Conservation (phyloP, 495 filamentous ascomycete genomes). For the Physcia stellaris region DNA sequence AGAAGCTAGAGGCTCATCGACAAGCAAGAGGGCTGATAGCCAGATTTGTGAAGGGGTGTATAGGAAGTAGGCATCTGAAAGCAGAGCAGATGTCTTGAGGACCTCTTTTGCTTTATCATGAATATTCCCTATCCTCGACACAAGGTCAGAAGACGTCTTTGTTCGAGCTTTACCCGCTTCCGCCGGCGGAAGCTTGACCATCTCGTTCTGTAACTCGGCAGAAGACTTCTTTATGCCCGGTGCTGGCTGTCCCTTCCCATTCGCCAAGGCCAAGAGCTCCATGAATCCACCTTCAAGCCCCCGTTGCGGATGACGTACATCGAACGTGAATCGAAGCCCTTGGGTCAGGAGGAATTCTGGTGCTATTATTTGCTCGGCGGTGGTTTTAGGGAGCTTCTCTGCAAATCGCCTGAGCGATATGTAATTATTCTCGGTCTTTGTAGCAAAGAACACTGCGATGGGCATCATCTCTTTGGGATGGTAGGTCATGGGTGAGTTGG, state of each 20-base stretch:
- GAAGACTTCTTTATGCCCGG: conserved; percentile 25
- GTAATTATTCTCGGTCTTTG: conserved; percentile 79
- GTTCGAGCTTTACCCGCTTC: conserved; percentile 2
- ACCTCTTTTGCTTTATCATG: conserved; percentile 57
- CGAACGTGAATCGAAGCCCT: conserved; percentile 84
- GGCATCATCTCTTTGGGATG: conserved; percentile 75
- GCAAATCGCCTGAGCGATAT: conserved; percentile 54
- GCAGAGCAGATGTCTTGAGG: conserved; percentile 63
- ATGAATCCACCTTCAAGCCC: conserved; percentile 74
- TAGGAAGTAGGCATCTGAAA: conserved; percentile 91
- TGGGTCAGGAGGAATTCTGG: conserved; percentile 87
- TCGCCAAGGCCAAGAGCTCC: conserved; percentile 57
- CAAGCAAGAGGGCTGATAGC: conserved; percentile 62
- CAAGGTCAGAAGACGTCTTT: conserved; percentile 6
- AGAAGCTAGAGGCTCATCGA: conserved; percentile 55
- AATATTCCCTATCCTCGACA: conserved; percentile 45
- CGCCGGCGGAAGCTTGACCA: conserved; percentile 18
- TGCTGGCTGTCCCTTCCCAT: conserved; percentile 32
- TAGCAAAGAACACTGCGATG: conserved; percentile 78
- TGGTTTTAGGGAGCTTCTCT: conserved; percentile 47
- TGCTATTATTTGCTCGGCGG: conserved; percentile 64
- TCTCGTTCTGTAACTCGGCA: conserved; percentile 23
- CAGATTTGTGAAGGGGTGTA: conserved; percentile 92
- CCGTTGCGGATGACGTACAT: conserved; percentile 82
- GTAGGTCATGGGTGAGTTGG: conserved; percentile 89